A percentile compares a stretch with the other conserved stretches of the same genome.
Conservation (phyloP, 2,329 filamentous ascomycete species). For the Colletotrichum falcatum region DNA sequence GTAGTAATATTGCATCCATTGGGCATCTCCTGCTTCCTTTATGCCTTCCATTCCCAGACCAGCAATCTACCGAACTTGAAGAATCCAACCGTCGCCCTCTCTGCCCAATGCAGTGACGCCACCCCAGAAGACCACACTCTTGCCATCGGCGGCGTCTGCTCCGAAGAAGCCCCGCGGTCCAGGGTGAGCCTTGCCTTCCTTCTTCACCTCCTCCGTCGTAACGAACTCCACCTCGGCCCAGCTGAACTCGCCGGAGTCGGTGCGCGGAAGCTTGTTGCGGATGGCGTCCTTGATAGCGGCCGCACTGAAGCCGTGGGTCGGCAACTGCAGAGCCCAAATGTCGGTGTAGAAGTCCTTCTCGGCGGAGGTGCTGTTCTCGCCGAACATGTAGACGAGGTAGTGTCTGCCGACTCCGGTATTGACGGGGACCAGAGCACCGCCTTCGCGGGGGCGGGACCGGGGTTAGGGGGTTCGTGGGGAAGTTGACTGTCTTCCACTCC, state of each 20-base stretch:
- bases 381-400: slow-evolving; percentile 64
- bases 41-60: not conserved
- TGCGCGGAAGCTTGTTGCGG: slow-evolving; percentile 54
- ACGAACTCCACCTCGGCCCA: slow-evolving; percentile 64
- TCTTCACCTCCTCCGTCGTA: slow-evolving; percentile 55
- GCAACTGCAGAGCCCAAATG: slow-evolving; percentile 65
- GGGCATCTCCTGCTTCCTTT: no score
- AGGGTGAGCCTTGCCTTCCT: slow-evolving; percentile 56
- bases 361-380: slow-evolving; percentile 46
- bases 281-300: slow-evolving; percentile 64
- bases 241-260: slow-evolving; percentile 58
- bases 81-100: slow-evolving; percentile 55
- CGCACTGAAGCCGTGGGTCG: slow-evolving; percentile 57
- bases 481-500: slow-evolving; percentile 53
- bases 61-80: slow-evolving; percentile 43
- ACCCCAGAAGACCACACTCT: slow-evolving; percentile 65
- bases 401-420: slow-evolving; percentile 64
- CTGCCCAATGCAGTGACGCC: slow-evolving; percentile 57
- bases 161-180: slow-evolving; percentile 55
- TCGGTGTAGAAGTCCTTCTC: slow-evolving; percentile 52
- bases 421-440: slow-evolving; percentile 58
- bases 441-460: slow-evolving; percentile 57
- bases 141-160: slow-evolving; percentile 57
- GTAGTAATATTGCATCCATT: not conserved
- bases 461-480: slow-evolving; percentile 52